Evolutionary conservation across 2,329 filamentous ascomycete genomes (phyloP), one percentile per base, ranked within the genome.

Genomic region (Fusarium torulosum): DNA sequence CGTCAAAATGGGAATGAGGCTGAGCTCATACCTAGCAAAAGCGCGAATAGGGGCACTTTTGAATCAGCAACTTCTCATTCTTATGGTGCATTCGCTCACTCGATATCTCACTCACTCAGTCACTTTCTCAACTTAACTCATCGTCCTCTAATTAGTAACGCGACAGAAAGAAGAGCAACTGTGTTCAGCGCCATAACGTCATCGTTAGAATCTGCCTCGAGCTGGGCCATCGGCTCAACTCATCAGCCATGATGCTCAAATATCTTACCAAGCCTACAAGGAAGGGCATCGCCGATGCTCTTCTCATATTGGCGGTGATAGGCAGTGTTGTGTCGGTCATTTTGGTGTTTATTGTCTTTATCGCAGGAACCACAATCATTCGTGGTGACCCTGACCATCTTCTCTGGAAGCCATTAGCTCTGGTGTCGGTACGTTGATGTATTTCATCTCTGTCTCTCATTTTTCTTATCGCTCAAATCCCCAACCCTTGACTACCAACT

Each of bases 351-450:
- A 53, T 70, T 19, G 68, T 72, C 31, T 55, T 72, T 50, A 54
- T 72, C 25, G 58, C 72, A 0, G 72, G 72, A n/a, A 74, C 71
- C 11, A 60, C 64, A n/a, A 59, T 72, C 38, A 59, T 53, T 20
- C 60, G 42, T 31, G 52, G 64, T n/a, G 45, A 59, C 15, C 53
- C 61, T 27, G 55, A 67, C 8, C 57, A 64, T 40, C 43, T 74
- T 19, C 52, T 72, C 23, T 56, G 72, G 45, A 73, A 67, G 37
- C 64, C 70, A 42, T 40, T 74, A 38, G 66, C 72, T 17, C 50
- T 74, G 27, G 66, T 72, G 17, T 72, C 72, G n/a, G 72, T 74
- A 73, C 10, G 72, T 61, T 8, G 25, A n/a, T 20, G 14, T 17
- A 25, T 17, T 9, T 14, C 6, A 35, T n/a, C 19, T 3, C 15